These are phyloP conservation scores for Saturnispora sekii DNA, from an alignment of 805 yeast species.

Conservation along the genomic window DNA sequence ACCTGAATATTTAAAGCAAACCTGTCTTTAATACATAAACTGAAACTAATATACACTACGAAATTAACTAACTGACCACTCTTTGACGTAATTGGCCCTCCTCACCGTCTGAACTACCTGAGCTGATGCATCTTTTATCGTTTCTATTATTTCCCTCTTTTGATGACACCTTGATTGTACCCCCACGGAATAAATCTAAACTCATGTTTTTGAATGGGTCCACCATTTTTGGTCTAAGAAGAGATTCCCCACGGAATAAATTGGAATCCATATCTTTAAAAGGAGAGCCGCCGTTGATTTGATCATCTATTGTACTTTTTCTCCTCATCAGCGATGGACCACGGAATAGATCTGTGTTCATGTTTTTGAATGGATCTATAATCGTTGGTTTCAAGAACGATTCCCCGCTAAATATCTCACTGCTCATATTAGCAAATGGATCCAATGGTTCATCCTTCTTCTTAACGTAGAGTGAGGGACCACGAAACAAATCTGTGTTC, in stretches of 20 bases:
- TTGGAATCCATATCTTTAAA: not conserved
- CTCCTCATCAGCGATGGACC: not conserved
- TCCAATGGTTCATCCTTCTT: not conserved
- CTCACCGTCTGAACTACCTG: conserved; percentile 11
- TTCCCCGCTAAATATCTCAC: not conserved
- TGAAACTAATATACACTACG: not conserved
- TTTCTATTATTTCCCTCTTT: not conserved
- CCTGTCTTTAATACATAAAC: not conserved
- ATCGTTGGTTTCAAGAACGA: not conserved
- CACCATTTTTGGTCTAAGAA: not conserved
- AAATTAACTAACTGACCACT: not conserved
- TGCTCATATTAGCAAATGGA: not conserved
- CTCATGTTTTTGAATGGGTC: not conserved
- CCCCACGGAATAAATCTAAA: not conserved
- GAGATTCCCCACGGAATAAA: conserved; percentile 1
- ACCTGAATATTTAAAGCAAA: not conserved
- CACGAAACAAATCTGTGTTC: not conserved
- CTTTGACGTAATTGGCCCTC: not conserved
- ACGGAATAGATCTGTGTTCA: not conserved
- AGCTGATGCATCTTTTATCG: conserved; percentile 8
- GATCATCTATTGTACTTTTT: not conserved
- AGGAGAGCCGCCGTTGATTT: not conserved
- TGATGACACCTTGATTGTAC: not conserved
- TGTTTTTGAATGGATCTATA: conserved; percentile 1
- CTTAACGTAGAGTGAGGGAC: not conserved